Percentiles rank a stretch among this genome's conserved stretches.
These are phyloP conservation scores for Kitagawia praeruptora DNA, from an alignment of 129 eudicot genomes.

Conservation along the genomic window DNA sequence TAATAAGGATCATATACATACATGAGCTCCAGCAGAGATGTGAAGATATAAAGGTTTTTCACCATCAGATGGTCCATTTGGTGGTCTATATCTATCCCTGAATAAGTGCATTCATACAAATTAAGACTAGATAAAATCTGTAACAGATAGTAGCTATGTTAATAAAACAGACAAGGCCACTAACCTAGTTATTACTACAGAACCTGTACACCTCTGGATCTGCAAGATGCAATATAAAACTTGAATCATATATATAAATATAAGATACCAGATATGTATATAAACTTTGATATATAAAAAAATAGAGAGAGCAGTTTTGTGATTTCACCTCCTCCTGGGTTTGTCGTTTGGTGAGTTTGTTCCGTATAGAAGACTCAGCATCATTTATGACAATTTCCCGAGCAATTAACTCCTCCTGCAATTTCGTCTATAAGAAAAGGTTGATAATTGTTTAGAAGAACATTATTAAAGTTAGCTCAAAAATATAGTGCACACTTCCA, in stretches of 20 bases:
- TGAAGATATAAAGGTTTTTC: slow-evolving; percentile 90
- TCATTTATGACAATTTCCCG: slow-evolving; percentile 95
- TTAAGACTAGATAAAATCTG: not conserved
- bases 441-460: not conserved
- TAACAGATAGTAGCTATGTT: not conserved
- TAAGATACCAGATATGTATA: not conserved
- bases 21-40: too few relatives aligned
- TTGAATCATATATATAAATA: not conserved
- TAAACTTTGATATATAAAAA: not conserved
- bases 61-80: slow-evolving; percentile 74
- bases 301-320: not conserved
- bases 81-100: slow-evolving; percentile 95
- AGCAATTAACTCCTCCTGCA: slow-evolving; percentile 92
- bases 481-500: not conserved
- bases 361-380: slow-evolving; percentile 80
- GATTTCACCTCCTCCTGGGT: slow-evolving; percentile 37
- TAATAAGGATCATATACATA: too few relatives aligned
- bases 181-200: slow-evolving; percentile 90
- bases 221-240: slow-evolving; percentile 41
- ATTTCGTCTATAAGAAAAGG: slow-evolving; percentile 49
- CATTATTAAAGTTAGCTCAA: not conserved
- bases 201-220: slow-evolving; percentile 90
- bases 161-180: slow-evolving; percentile 13
- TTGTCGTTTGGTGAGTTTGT: slow-evolving; percentile 60
- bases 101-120: slow-evolving; percentile 16